Base-by-base conservation (phyloP, 495 filamentous ascomycete species). In the Penicillium antarcticum region DNA sequence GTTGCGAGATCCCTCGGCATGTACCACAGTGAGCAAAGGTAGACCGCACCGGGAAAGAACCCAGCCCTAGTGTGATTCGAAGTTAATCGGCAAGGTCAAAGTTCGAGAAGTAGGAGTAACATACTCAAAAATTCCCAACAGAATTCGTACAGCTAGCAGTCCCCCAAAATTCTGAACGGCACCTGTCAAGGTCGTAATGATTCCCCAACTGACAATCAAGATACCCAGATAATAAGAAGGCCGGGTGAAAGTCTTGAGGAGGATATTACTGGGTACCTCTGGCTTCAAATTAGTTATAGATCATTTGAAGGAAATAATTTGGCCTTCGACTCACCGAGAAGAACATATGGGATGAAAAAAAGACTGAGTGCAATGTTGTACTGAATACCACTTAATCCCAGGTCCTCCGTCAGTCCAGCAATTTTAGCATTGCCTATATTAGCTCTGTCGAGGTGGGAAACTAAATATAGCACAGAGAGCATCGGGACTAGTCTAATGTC, bases 401-500 rank as follows among this genome's bases (percentile, higher is more conserved):
- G 53, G 55, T 85, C 80, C 38, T 84, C 74, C 1, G 75, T 67
- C 12, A 91, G 63, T 1, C 87, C 86, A 52, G 85, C 81, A 40
- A 89, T 88, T 48, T 87, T 88, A 3, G 87, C 87, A 65, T 90
- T 90, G 21, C 86, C 87, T 50, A 90, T 88, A 62, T 86, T 86
- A 7, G 73, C 73, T 14, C 78, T 55, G 47, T 82, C 85, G 0
- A 83, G 62, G 58, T 82, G 79, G 3, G 65, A 67, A 7, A 79
- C 59, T 12, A 79, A 55, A 45, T 80, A 81, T 2, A 80, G 58
- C 1, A 79, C 40, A 0, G 66, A 52, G 10, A 69, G 48, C 63
- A 69, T 66, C 12, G 66, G 66, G n/a, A 69, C 53, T 4, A 68
- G 34, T 9, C 65, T 57, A 17, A 60, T 31, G 36, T 68, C 65